Conservation (phyloP, 1,139 yeast genomes). For the Scheffersomyces illinoinensis region DNA sequence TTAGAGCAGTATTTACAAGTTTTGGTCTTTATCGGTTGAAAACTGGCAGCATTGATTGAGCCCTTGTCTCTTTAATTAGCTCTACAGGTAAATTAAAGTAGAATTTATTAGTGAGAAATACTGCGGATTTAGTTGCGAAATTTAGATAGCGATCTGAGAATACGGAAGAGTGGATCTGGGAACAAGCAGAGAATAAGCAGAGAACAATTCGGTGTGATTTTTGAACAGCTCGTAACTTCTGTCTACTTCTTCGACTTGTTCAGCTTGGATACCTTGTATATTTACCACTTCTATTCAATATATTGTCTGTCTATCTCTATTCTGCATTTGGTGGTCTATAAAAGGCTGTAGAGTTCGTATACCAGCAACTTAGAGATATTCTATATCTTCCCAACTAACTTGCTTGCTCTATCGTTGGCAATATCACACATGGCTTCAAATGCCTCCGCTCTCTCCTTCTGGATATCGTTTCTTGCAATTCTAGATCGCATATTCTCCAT, state of each 20-base stretch:
- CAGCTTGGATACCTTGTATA: background rate
- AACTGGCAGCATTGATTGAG: background rate
- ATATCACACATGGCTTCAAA: constrained; percentile 88
- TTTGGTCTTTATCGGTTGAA: background rate
- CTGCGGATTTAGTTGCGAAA: background rate
- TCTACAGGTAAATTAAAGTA: background rate
- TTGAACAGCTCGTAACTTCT: too few species aligned
- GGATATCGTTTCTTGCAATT: constrained; percentile 54
- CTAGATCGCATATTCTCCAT: constrained; percentile 67
- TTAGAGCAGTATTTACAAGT: background rate
- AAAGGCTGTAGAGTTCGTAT: background rate
- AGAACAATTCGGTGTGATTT: too few species aligned
- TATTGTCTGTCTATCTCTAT: too few species aligned
- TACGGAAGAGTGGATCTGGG: too few species aligned
- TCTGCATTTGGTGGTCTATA: background rate
- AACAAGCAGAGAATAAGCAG: too few species aligned
- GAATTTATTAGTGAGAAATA: background rate
- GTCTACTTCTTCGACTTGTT: too few species aligned
- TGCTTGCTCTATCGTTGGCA: constrained; percentile 73
- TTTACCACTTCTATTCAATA: too few species aligned
- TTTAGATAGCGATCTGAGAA: background rate
- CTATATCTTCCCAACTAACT: constrained; percentile 26
- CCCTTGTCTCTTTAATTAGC: background rate
- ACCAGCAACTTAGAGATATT: background rate
- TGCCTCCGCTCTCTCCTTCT: constrained; percentile 62